These are phyloP conservation scores for Jacaranda mimosifolia DNA, from an alignment of 257 asterid species.

Conservation along the genomic window DNA sequence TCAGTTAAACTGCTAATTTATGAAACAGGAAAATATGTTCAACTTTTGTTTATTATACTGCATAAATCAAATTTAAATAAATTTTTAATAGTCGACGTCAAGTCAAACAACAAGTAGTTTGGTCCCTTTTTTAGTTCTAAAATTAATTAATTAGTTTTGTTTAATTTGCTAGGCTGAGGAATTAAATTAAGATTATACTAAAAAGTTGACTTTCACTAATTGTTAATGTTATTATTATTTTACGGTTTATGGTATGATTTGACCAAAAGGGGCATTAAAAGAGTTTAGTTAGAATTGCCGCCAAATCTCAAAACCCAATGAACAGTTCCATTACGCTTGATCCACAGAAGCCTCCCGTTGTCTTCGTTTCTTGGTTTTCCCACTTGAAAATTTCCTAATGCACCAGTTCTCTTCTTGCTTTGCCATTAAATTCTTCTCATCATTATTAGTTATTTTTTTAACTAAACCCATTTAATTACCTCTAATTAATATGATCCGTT, in stretches of 20 bases:
- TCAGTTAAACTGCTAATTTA: too few relatives aligned
- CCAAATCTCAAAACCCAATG: constrained; percentile 31
- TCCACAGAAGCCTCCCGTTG: constrained; percentile 43
- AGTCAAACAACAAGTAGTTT: too few relatives aligned
- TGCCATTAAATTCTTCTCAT: background rate
- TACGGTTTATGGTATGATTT: background rate
- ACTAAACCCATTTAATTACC: constrained; percentile 6
- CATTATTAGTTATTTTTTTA: background rate
- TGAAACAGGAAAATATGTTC: too few relatives aligned
- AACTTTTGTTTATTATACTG: too few relatives aligned
- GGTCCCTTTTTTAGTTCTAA: too few relatives aligned
- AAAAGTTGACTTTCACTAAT: too few relatives aligned
- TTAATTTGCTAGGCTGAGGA: too few relatives aligned
- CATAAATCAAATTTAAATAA: too few relatives aligned
- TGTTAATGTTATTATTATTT: too few relatives aligned
- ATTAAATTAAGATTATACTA: too few relatives aligned
- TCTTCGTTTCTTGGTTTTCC: constrained; percentile 36
- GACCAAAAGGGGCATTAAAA: constrained; percentile 15
- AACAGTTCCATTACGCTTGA: constrained; percentile 19
- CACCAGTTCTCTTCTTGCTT: background rate
- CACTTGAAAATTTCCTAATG: constrained; percentile 29
- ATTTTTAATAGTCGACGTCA: too few relatives aligned
- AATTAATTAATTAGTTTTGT: too few relatives aligned
- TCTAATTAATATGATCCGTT: constrained; percentile 66
- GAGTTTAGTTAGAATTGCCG: constrained; percentile 29